Base-by-base conservation (phyloP, 2,329 filamentous ascomycete species). In the Nemania diffusa region DNA sequence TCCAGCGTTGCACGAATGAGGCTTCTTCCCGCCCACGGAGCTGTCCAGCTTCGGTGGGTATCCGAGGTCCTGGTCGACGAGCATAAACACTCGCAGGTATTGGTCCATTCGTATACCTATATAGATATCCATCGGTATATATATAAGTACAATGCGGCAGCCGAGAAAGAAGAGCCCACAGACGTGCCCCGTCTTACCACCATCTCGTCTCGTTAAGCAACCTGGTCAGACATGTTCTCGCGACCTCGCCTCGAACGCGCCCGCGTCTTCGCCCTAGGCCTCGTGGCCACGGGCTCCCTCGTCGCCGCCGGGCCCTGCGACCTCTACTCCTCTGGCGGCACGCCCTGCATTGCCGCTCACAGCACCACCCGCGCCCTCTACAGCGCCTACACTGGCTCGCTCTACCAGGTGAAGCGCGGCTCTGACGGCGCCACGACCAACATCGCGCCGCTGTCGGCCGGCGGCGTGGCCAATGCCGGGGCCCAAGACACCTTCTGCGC, bases 301-400 rank as follows among this genome's bases (percentile, higher is more conserved):
- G 69, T 59, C 2, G 74, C 79, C 20, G 86, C 87, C 44, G 87
- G 82, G 13, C 88, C 88, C 8, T 91, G 88, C 71, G 88, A 91
- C 68, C 82, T 90, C 68, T 91, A 90, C 78, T 74, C 82, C 1
- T 81, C 82, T 0, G 88, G 86, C 0, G 82, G 83, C 57, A 89
- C 87, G 0, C 86, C 88, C n/a, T 91, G 88, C 71, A 79, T 90
- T 11, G 88, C 88, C 0, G 88, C 88, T 0, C 88, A 90, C 74
- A 86, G 86, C 75, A 90, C 87, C n/a, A 90, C 88, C 64, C 85
- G 88, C 3, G 87, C 88, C 17, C 76, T 91, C 6, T 90, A 90
- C 77, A 82, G 77, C 71, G 72, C 80, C 58, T 90, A 79, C 78
- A 80, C 59, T 7, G 85, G 86, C 3, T 57, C 84, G 0, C 84